Conservation (phyloP, 805 yeast genomes). For the Monosporozyma solicola region DNA sequence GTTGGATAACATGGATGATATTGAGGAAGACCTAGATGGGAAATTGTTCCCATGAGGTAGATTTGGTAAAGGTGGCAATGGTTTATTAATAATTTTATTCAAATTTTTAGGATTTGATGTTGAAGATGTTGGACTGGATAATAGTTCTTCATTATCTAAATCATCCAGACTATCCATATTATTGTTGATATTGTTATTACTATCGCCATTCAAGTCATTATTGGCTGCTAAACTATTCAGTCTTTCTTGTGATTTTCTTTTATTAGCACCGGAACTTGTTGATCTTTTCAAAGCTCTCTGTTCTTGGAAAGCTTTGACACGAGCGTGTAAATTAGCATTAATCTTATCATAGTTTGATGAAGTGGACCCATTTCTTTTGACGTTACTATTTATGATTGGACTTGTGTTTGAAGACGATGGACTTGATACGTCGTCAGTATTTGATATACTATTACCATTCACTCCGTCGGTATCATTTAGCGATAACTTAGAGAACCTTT, state of each 20-base stretch:
- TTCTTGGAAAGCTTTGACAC: constrained; percentile 80
- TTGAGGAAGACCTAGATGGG: constrained; percentile 1
- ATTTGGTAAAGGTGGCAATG: constrained; percentile 35
- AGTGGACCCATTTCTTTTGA: constrained; percentile 17
- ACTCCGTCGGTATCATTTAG: constrained; percentile 4
- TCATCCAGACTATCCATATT: background rate
- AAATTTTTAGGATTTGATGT: constrained; percentile 9
- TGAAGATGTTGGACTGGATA: background rate
- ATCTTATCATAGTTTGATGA: constrained; percentile 32
- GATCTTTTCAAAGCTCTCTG: constrained; percentile 47
- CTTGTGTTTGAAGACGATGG: background rate
- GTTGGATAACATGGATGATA: constrained; percentile 1
- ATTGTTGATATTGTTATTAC: background rate
- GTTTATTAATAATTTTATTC: constrained; percentile 31
- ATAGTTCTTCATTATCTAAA: background rate
- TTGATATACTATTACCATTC: background rate
- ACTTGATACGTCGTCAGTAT: background rate
- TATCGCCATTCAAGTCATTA: background rate
- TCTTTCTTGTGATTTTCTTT: constrained; percentile 6
- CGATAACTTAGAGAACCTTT: constrained; percentile 11
- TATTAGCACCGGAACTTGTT: constrained; percentile 24
- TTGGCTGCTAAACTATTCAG: background rate
- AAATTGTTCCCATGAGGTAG: background rate
- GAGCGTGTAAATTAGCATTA: constrained; percentile 76
- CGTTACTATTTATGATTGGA: constrained; percentile 1